A percentile compares a stretch with the other conserved stretches of the same genome.
phyloP scores from a whole-genome alignment of 2,329 filamentous ascomycete genomes.

The Monilinia polystroma region DNA sequence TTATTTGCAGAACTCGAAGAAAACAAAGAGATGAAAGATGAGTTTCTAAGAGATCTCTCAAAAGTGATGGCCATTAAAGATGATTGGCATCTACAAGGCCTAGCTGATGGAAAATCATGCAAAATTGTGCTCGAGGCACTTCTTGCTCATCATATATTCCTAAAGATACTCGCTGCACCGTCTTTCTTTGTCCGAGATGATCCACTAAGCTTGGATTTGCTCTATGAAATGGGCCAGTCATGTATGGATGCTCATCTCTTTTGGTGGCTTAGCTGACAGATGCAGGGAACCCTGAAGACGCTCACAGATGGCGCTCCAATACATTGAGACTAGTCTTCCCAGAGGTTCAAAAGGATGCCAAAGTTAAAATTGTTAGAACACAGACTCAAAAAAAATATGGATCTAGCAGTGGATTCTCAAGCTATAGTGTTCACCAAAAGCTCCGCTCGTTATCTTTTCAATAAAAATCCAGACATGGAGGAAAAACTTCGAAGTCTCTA shows the following conservation, averaged over 20 bases:
- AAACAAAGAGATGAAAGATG: no score
- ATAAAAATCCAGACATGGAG: neutral
- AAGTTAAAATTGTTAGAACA: conserved; percentile 10
- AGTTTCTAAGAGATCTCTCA: neutral
- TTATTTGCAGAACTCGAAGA: no score
- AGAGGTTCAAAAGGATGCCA: conserved; percentile 1
- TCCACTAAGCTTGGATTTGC: neutral
- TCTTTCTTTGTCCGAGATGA: neutral
- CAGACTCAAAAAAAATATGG: neutral
- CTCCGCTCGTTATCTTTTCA: conserved; percentile 20
- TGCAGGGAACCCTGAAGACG: conserved; percentile 26
- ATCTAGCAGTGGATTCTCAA: neutral
- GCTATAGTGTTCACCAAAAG: conserved; percentile 19
- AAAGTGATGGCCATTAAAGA: conserved; percentile 6
- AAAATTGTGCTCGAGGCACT: neutral
- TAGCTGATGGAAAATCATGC: neutral
- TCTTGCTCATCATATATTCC: neutral
- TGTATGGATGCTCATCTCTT: neutral
- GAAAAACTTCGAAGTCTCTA: conserved; percentile 22
- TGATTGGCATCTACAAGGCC: neutral
- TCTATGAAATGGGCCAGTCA: neutral
- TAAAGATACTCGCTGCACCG: neutral
- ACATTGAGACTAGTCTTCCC: conserved; percentile 20
- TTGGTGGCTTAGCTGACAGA: neutral
- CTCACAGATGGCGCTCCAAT: conserved; percentile 30